Conservation (phyloP, 2,329 filamentous ascomycete genomes). For the Colletotrichum cereale region DNA sequence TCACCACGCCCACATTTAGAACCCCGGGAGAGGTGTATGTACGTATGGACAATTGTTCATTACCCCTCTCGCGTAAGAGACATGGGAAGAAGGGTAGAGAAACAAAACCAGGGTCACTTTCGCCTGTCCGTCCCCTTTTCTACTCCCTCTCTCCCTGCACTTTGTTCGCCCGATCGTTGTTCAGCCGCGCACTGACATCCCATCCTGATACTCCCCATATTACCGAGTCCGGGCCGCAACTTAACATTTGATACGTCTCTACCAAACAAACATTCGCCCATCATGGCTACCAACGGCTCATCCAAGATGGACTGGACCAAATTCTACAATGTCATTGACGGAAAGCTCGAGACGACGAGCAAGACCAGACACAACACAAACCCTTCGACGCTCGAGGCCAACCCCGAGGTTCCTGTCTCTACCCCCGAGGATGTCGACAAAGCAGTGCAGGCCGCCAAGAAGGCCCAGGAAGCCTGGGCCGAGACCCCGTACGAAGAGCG, state of each 20-base stretch:
- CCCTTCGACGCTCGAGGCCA: constrained; percentile 61
- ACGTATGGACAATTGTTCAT: constrained; percentile 15
- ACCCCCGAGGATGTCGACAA: constrained; percentile 62
- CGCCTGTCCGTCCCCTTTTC: constrained; percentile 11
- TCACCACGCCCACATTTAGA: too few species aligned
- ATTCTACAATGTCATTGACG: constrained; percentile 66
- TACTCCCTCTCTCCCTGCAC: neutral
- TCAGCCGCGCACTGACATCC: neutral
- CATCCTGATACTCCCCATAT: constrained; percentile 17
- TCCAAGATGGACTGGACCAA: constrained; percentile 46
- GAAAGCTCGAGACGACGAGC: constrained; percentile 57
- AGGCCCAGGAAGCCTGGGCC: constrained; percentile 56
- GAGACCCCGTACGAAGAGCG: constrained; percentile 50
- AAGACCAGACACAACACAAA: constrained; percentile 63
- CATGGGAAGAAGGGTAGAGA: neutral
- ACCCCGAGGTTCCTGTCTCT: constrained; percentile 63
- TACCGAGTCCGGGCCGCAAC: constrained; percentile 2
- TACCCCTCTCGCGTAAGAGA: neutral
- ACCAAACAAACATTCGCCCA: constrained; percentile 10
- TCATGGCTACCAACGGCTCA: constrained; percentile 31
- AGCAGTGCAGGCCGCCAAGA: constrained; percentile 62
- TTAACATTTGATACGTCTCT: constrained; percentile 15
- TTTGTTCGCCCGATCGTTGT: constrained; percentile 8
- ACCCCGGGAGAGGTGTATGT: too few species aligned
- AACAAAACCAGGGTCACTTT: constrained; percentile 5